These are phyloP conservation scores for Venturia nashicola DNA, from an alignment of 2,329 filamentous ascomycete species.

Conservation along the genomic window DNA sequence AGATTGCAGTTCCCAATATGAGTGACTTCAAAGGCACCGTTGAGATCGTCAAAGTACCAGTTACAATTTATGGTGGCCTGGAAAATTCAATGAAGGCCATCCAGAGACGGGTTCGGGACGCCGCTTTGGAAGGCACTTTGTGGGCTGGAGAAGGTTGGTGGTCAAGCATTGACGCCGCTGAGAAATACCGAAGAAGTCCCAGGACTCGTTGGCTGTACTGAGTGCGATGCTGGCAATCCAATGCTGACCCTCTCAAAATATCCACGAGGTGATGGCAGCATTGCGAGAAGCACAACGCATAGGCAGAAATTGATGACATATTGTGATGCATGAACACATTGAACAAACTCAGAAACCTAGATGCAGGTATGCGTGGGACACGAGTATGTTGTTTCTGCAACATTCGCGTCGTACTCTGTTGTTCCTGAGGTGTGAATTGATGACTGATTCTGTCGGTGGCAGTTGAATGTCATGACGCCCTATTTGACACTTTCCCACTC, in stretches of 20 bases:
- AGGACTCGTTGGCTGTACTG: background rate
- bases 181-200: background rate
- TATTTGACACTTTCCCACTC: too few relatives aligned
- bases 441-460: too few relatives aligned
- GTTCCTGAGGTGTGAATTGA: too few relatives aligned
- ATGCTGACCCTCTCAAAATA: background rate
- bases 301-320: background rate
- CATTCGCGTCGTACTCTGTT: too few relatives aligned
- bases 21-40: background rate
- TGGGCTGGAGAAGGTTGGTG: constrained; percentile 1
- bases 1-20: background rate
- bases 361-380: background rate
- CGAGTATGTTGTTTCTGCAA: background rate
- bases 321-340: background rate
- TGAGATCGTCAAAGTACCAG: background rate
- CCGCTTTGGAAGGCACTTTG: background rate
- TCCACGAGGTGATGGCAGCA: background rate
- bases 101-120: background rate
- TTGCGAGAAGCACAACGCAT: background rate
- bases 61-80: background rate
- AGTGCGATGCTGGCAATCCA: background rate
- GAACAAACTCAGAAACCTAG: background rate
- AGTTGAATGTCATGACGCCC: too few relatives aligned
- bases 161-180: background rate
- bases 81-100: background rate